phyloP scores from a whole-genome alignment of 352 stramenopile genomes.

The Pythium oligandrum region DNA sequence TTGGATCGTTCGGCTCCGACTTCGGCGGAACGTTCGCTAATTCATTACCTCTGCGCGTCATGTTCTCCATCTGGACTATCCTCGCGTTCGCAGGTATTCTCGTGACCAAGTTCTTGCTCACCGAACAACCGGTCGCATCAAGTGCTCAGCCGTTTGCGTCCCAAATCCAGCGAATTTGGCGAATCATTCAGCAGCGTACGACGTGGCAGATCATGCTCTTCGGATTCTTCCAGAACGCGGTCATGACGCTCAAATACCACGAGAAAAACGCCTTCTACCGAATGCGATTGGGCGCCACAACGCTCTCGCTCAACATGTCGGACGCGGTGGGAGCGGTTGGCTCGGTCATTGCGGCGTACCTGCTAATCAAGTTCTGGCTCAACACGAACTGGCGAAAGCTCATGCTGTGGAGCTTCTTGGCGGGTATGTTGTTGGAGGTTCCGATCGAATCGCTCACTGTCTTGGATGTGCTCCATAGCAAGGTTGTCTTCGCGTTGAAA shows the following conservation, averaged over 20 bases:
- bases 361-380: conserved; percentile 12
- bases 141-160: conserved; percentile 15
- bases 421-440: conserved; percentile 8
- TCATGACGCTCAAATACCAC: background rate
- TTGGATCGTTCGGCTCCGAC: conserved; percentile 12
- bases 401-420: conserved; percentile 4
- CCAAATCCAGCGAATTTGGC: conserved; percentile 18
- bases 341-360: background rate
- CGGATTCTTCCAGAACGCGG: conserved; percentile 12
- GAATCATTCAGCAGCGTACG: conserved; percentile 19
- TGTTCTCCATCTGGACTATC: conserved; percentile 11
- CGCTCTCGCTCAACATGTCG: conserved; percentile 13
- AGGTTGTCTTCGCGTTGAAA: background rate
- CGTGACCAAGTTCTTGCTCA: conserved; percentile 15
- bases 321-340: conserved; percentile 3
- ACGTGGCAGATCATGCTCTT: conserved; percentile 21
- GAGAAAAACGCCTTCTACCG: conserved; percentile 3
- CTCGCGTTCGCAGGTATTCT: conserved; percentile 10
- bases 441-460: conserved; percentile 15
- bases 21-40: conserved; percentile 19
- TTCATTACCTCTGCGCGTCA: conserved; percentile 14
- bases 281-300: conserved; percentile 7
- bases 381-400: conserved; percentile 24
- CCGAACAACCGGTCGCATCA: conserved; percentile 11
- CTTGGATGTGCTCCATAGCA: background rate